These are phyloP conservation scores for Ganoderma leucocontextum DNA, from an alignment of 1,284 basidiomycete genomes.

Conservation along the genomic window DNA sequence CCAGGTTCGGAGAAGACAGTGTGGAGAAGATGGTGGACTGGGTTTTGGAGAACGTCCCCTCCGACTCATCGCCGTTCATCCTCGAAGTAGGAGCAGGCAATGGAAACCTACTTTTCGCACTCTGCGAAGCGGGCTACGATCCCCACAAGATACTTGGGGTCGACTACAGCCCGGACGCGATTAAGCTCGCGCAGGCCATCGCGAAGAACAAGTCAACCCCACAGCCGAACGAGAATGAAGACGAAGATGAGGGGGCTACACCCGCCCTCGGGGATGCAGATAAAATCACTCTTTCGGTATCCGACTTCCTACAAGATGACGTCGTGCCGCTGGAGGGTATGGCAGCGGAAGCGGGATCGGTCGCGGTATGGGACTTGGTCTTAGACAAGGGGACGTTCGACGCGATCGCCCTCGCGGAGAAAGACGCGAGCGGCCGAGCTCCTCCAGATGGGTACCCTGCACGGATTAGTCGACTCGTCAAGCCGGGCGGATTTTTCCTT, in stretches of 20 bases:
- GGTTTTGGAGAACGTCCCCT: constrained; percentile 60
- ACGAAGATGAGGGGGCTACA: constrained; percentile 6
- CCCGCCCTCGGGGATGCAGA: constrained; percentile 29
- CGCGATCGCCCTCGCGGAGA: constrained; percentile 82
- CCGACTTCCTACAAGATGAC: constrained; percentile 66
- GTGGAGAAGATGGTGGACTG: constrained; percentile 86
- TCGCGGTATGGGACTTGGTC: constrained; percentile 66
- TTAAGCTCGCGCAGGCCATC: constrained; percentile 65
- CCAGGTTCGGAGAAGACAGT: constrained; percentile 86
- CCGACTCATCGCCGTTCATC: constrained; percentile 54
- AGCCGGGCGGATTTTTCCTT: constrained; percentile 76
- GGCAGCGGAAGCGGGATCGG: constrained; percentile 19
- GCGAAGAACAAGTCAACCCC: constrained; percentile 49
- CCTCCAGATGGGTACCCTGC: constrained; percentile 71
- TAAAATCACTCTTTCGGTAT: constrained; percentile 58
- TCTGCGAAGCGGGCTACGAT: constrained; percentile 73
- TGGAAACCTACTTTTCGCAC: constrained; percentile 82
- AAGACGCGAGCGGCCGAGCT: constrained; percentile 59
- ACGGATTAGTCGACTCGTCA: constrained; percentile 66
- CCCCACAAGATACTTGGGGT: constrained; percentile 69
- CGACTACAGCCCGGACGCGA: constrained; percentile 83
- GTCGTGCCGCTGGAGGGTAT: constrained; percentile 43
- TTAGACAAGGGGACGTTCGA: constrained; percentile 89
- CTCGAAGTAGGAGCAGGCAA: constrained; percentile 88
- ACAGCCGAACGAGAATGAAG: constrained; percentile 13